Conservation (phyloP, 2,329 filamentous ascomycete genomes). For the Fusarium bactridioides region DNA sequence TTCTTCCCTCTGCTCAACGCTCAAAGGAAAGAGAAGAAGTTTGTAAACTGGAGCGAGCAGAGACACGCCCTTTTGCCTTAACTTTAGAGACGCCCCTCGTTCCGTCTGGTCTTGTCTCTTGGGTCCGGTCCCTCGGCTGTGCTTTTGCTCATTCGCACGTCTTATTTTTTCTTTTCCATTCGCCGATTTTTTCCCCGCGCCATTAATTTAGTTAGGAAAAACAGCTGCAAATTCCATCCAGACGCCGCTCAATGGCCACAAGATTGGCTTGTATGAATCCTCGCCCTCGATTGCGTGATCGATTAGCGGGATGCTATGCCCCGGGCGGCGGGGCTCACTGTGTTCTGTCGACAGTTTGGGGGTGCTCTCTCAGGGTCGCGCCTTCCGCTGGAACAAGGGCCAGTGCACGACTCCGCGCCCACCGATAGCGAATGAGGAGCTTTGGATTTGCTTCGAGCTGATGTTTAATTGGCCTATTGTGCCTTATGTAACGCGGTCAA, state of each 20-base stretch:
- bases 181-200: slow-evolving; percentile 43
- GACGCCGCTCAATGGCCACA: slow-evolving; percentile 24
- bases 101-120: slow-evolving; percentile 4
- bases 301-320: slow-evolving; percentile 44
- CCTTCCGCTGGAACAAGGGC: slow-evolving; percentile 22
- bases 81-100: slow-evolving; percentile 26
- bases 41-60: slow-evolving; percentile 31
- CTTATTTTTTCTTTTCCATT: slow-evolving; percentile 31
- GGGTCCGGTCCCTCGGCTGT: slow-evolving; percentile 32
- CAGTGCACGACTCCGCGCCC: slow-evolving; percentile 35
- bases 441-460: slow-evolving; percentile 35
- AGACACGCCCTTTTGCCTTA: slow-evolving; percentile 27
- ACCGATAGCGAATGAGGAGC: slow-evolving; percentile 39
- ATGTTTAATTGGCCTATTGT: slow-evolving; percentile 12
- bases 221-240: slow-evolving; percentile 29
- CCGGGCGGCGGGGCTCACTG: slow-evolving; percentile 40
- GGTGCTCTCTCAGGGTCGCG: slow-evolving; percentile 34
- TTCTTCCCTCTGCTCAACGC: slow-evolving; percentile 41
- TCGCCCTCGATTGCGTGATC: slow-evolving; percentile 44
- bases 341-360: slow-evolving; percentile 22
- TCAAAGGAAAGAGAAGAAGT: slow-evolving; percentile 30
- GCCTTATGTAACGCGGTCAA: not conserved
- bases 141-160: slow-evolving; percentile 32
- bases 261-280: slow-evolving; percentile 42
- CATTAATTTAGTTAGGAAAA: slow-evolving; percentile 23